Base-by-base conservation (phyloP, 1,284 basidiomycete species). In the Boletus smithii region DNA sequence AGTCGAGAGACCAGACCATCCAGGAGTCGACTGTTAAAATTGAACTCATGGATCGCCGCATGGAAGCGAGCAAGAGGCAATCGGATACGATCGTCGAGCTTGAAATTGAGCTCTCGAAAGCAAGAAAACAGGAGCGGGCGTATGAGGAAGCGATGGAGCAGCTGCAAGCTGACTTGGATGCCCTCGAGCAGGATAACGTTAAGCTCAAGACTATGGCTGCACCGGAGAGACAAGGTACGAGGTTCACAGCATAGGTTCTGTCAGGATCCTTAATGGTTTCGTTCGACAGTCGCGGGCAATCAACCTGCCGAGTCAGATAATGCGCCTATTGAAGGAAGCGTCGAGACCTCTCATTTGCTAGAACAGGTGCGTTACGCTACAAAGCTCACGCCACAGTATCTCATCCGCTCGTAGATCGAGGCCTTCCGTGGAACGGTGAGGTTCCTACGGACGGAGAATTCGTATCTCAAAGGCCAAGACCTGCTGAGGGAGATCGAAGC, bases 61-160 rank as follows among this genome's bases (percentile, higher is more conserved):
- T 95, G 73, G 95, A 98, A 63, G 79, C 82, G 1, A 85, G 85
- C 50, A 94, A 92, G 75, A 91, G 88, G 63, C 88, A 92, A 68
- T 84, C 85, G 2, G 95, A 98, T 51, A 72, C 80, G 18, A 88
- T 97, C 46, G 69, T 75, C 16, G 88, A 91, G 49, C 79, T 98
- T 17, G 91, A 97, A 67, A 72, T 67, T 24, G 87, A 95, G 57
- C 75, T 98, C 1, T 69, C 75, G 24, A 93, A 93, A 65, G 80
- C 83, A 8, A 82, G 83, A 63, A 89, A 90, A 65, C 90, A 95
- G 61, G 91, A 95, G 66, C 79, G 85, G 53, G 84, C 87, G 22
- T 92, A 94, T 57, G 88, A 93, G 63, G 93, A 95, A 55, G 91
- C 92, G 1, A 89, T 97, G 73, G 93, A 95, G 57, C 89, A 92